phyloP scores from a whole-genome alignment of 2,329 filamentous ascomycete species.

The Clonostachys rosea region DNA sequence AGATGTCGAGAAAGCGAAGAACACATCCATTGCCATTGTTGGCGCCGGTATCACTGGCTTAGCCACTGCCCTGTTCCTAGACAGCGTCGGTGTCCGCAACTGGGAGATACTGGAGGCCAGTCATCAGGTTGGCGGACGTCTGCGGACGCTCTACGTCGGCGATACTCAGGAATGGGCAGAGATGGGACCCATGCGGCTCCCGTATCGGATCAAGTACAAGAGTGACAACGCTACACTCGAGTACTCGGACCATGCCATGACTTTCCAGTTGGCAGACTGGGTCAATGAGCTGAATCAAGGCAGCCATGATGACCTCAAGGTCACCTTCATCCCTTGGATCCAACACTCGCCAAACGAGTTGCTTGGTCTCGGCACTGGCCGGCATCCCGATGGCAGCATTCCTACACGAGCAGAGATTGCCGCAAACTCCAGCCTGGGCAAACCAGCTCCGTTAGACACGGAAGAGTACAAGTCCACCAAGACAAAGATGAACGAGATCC shows the following conservation, averaged over 20 bases:
- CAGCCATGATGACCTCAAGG: conserved; percentile 16
- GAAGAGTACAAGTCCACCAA: conserved; percentile 10
- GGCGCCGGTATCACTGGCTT: conserved; percentile 23
- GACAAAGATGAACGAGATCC: conserved; percentile 7
- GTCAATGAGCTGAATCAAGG: conserved; percentile 30
- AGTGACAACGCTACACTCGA: conserved; percentile 32
- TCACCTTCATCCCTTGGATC: conserved; percentile 60
- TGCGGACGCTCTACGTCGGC: conserved; percentile 33
- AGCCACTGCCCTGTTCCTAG: conserved; percentile 19
- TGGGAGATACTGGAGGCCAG: conserved; percentile 33
- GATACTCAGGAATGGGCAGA: conserved; percentile 22
- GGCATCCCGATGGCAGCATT: conserved; percentile 44
- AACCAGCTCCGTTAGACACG: not conserved
- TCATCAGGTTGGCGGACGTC: conserved; percentile 29
- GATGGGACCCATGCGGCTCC: conserved; percentile 38
- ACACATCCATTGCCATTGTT: conserved; percentile 16
- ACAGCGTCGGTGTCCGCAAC: conserved; percentile 30
- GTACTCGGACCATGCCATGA: conserved; percentile 33
- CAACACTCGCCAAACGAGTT: conserved; percentile 43
- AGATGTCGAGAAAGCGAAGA: conserved; percentile 6
- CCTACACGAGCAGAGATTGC: conserved; percentile 43
- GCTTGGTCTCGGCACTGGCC: conserved; percentile 26
- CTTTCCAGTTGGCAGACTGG: conserved; percentile 30
- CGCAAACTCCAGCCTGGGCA: conserved; percentile 32
- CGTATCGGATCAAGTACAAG: conserved; percentile 27